phyloP scores from a whole-genome alignment of 192 early-diverging fungal genomes.

The Podila verticillata region DNA sequence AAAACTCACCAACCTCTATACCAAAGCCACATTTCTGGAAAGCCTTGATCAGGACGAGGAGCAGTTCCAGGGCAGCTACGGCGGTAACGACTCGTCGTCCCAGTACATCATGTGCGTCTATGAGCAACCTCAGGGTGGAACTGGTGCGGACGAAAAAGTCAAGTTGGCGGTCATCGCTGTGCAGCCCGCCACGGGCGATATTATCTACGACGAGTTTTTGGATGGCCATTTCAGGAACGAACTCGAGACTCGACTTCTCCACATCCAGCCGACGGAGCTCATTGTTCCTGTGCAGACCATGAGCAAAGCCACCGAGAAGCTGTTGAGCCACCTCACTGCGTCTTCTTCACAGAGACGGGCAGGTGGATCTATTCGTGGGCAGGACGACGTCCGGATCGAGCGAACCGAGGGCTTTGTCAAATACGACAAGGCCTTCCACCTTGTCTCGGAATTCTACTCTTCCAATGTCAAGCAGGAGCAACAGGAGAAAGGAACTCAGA shows the following conservation, averaged over 20 bases:
- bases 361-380: neutral
- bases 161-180: slow-evolving; percentile 65
- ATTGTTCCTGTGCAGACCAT: slow-evolving; percentile 62
- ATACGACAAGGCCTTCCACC: slow-evolving; percentile 53
- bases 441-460: slow-evolving; percentile 58
- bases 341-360: slow-evolving; percentile 7
- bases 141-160: slow-evolving; percentile 56
- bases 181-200: slow-evolving; percentile 71
- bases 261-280: slow-evolving; percentile 74
- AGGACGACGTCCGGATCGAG: slow-evolving; percentile 66
- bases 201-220: slow-evolving; percentile 77
- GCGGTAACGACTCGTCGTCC: slow-evolving; percentile 7
- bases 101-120: slow-evolving; percentile 64
- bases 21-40: slow-evolving; percentile 69
- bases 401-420: slow-evolving; percentile 58
- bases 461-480: slow-evolving; percentile 27
- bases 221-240: slow-evolving; percentile 71
- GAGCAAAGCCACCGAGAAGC: slow-evolving; percentile 66
- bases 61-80: slow-evolving; percentile 27
- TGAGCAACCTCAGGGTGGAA: slow-evolving; percentile 53
- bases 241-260: slow-evolving; percentile 74
- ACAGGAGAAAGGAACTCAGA: neutral
- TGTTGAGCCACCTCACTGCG: slow-evolving; percentile 49
- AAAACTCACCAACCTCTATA: slow-evolving; percentile 72
- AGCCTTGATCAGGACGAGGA: slow-evolving; percentile 47